Evolutionary conservation across 2,329 filamentous ascomycete species (phyloP), one percentile per base, ranked within the genome.

Genomic region (Diaporthe eres): DNA sequence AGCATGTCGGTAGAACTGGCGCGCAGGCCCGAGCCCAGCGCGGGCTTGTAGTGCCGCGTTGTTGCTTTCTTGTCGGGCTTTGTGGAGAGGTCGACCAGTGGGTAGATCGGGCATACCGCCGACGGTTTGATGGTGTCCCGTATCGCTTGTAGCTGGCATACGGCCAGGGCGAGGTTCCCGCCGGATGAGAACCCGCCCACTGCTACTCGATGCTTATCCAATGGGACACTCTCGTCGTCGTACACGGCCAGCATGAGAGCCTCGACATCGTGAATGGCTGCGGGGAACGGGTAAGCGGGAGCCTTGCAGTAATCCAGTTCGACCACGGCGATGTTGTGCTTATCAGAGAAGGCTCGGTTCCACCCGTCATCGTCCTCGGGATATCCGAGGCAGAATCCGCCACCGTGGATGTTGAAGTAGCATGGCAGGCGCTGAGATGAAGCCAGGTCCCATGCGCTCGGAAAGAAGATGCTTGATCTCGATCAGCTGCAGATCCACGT

Each of bases 331-430:
- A 67, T 9, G 44, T 5, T 37, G 28, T 67, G 61, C 61, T 49
- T 34, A 17, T 67, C 28, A 19, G 63, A 44, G 22, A 68, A 51
- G 44, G 63, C 13, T 1, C 31, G 44, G 44, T 51, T 68, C 63
- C 63, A 51, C 22, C 12, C 47, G 63, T 51, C 44, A 7, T 67
- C 61, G 19, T 51, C 44, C 9, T 37, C 61, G 15, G 63, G 63
- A 5, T 15, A 12, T 19, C 63, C 44, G 63, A 68, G 28, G 44
- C 63, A 51, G 63, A 68, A 68, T 2, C 63, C 63, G 19, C 63
- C 63, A 7, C 63, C 44, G 22, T 51, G 44, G 44, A 44, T 68
- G 22, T 68, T 68, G 44, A 68, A 68, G 12, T 39, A 68, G 31
- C 44, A 68, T 25, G 63, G 63, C 12, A 67, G 61, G 19, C 28